Percentiles rank a stretch among this genome's conserved stretches.
phyloP scores from a whole-genome alignment of 345 rosid genomes.

The Boechera retrofracta region DNA sequence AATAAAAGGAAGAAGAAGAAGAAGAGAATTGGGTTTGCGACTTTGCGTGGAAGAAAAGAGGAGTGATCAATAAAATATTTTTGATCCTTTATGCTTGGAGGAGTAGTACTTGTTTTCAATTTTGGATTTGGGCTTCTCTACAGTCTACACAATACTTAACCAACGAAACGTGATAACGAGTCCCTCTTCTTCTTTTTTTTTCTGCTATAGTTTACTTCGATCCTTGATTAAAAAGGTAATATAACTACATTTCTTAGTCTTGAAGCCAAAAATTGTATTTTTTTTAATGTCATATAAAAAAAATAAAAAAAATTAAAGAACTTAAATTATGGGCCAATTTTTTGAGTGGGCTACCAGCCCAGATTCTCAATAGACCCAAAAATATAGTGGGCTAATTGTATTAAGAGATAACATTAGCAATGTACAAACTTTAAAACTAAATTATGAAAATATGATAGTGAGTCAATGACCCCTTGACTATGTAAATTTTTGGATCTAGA shows the following conservation, averaged over 20 bases:
- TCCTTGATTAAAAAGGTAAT: neutral
- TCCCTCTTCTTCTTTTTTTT: neutral
- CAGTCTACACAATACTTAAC: slow-evolving; percentile 1
- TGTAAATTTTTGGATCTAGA: neutral
- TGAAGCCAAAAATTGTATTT: neutral
- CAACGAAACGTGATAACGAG: slow-evolving; percentile 38
- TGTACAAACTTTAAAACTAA: neutral
- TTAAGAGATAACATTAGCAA: neutral
- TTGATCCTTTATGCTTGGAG: slow-evolving; percentile 20
- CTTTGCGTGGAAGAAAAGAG: slow-evolving; percentile 51
- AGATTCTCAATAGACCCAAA: neutral
- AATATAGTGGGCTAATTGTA: no score
- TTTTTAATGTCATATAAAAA: neutral
- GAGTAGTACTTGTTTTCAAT: neutral
- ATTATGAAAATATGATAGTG: neutral
- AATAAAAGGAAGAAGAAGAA: neutral
- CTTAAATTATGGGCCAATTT: neutral
- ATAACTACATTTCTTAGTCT: neutral
- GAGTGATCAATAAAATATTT: slow-evolving; percentile 26
- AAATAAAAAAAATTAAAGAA: neutral
- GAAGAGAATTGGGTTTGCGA: slow-evolving; percentile 40
- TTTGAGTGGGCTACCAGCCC: neutral
- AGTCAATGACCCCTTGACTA: slow-evolving; percentile 7
- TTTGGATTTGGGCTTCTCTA: slow-evolving; percentile 1
- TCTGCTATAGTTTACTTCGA: neutral